phyloP scores from a whole-genome alignment of 2,329 filamentous ascomycete genomes.

The Lasiodiplodia sp. region DNA sequence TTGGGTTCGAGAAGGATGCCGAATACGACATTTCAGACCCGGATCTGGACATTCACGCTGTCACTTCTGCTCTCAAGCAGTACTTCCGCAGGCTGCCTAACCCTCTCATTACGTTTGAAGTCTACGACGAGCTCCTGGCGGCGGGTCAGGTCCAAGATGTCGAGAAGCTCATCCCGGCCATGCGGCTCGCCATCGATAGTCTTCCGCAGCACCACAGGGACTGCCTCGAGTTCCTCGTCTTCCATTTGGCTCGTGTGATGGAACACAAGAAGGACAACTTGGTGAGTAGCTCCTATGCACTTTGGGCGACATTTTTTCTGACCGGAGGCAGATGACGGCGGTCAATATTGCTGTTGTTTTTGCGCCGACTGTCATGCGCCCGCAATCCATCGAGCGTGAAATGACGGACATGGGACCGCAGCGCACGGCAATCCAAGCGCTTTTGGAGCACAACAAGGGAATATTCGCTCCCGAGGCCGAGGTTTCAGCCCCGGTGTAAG shows the following conservation, averaged over 20 bases:
- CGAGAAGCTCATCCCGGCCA: constrained; percentile 56
- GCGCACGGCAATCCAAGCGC: constrained; percentile 88
- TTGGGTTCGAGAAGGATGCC: constrained; percentile 85
- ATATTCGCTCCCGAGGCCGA: constrained; percentile 66
- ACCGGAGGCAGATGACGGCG: constrained; percentile 78
- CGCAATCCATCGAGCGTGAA: constrained; percentile 86
- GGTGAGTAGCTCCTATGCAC: constrained; percentile 58
- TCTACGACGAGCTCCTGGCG: constrained; percentile 89
- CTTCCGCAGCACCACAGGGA: constrained; percentile 86
- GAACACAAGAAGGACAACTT: constrained; percentile 83
- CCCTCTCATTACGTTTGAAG: constrained; percentile 88
- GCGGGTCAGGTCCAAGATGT: constrained; percentile 72
- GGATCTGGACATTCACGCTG: constrained; percentile 91
- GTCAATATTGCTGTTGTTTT: constrained; percentile 97
- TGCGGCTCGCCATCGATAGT: constrained; percentile 76
- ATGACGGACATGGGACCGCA: constrained; percentile 96
- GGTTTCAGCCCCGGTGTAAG: constrained; percentile 19
- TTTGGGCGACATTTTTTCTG: not conserved
- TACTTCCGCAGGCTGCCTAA: constrained; percentile 94
- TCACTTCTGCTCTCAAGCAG: constrained; percentile 95
- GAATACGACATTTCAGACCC: constrained; percentile 94
- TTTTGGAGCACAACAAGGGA: constrained; percentile 86
- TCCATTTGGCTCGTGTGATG: constrained; percentile 89
- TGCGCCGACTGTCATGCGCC: constrained; percentile 95
- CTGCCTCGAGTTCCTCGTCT: constrained; percentile 90